Evolutionary conservation across 2,329 filamentous ascomycete species (phyloP).

Genomic region (Colletotrichum trifolii): DNA sequence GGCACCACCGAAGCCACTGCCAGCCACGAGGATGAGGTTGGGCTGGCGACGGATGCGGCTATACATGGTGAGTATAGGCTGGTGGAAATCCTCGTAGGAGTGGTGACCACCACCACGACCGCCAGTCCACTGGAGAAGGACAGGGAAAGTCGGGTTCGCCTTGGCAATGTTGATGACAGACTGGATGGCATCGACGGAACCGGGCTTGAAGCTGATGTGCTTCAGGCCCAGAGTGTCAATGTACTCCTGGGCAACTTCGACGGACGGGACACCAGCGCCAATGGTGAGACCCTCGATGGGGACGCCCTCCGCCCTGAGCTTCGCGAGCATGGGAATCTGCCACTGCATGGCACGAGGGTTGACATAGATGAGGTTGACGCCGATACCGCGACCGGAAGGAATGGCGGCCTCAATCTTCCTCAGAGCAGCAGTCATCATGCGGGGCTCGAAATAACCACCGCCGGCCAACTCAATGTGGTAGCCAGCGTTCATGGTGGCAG

Average conservation of each 20-base stretch:
- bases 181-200: conserved; percentile 88
- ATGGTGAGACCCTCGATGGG: conserved; percentile 94
- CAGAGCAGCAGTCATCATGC: conserved; percentile 84
- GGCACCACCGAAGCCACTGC: conserved; percentile 89
- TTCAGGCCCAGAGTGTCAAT: conserved; percentile 92
- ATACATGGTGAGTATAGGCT: conserved; percentile 92
- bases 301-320: conserved; percentile 84
- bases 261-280: conserved; percentile 91
- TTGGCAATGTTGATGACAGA: conserved; percentile 92
- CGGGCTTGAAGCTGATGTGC: conserved; percentile 95
- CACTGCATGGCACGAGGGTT: conserved; percentile 90
- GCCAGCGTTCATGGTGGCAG: conserved; percentile 93
- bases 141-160: conserved; percentile 93
- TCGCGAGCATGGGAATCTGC: conserved; percentile 88
- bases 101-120: conserved; percentile 94
- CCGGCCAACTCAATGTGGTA: conserved; percentile 93
- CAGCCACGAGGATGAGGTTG: conserved; percentile 90
- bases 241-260: conserved; percentile 93
- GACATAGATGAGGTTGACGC: conserved; percentile 91
- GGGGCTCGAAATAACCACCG: conserved; percentile 88
- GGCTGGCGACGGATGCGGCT: conserved; percentile 84
- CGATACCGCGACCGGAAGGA: conserved; percentile 87
- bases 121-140: conserved; percentile 94
- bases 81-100: conserved; percentile 95
- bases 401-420: conserved; percentile 87